These are phyloP conservation scores for Conringia planisiliqua DNA, from an alignment of 345 rosid species.

Conservation along the genomic window DNA sequence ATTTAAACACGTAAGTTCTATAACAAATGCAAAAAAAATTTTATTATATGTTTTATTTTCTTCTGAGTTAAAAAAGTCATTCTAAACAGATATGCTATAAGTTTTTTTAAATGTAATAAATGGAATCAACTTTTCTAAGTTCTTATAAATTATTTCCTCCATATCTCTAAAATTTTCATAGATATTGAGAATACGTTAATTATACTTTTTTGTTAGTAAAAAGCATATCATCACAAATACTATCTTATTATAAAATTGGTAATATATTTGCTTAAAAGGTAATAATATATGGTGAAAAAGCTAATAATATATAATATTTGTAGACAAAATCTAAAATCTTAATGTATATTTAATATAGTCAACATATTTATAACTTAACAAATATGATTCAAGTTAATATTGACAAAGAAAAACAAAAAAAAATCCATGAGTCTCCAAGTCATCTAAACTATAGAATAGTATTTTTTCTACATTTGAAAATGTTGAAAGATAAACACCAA, in stretches of 20 bases:
- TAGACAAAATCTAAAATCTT: background rate
- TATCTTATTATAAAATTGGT: background rate
- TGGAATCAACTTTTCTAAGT: background rate
- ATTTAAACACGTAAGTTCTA: background rate
- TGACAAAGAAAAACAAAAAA: background rate
- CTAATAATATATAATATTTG: background rate
- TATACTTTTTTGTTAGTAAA: background rate
- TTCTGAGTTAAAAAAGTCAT: background rate
- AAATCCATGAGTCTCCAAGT: background rate
- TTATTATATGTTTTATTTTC: background rate
- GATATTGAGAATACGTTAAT: background rate
- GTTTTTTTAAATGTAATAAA: background rate
- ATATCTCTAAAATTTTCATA: background rate
- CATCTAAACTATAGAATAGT: background rate
- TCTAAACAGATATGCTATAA: background rate
- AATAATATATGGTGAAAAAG: background rate
- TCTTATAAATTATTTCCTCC: background rate
- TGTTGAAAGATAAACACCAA: background rate
- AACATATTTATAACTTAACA: background rate
- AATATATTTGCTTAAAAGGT: background rate
- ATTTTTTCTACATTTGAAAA: background rate
- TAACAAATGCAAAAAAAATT: background rate
- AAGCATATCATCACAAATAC: background rate
- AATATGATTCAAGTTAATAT: background rate
- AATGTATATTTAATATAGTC: background rate